Evolutionary conservation across 257 asterid genomes (phyloP).

Genomic region (Striga asiatica): DNA sequence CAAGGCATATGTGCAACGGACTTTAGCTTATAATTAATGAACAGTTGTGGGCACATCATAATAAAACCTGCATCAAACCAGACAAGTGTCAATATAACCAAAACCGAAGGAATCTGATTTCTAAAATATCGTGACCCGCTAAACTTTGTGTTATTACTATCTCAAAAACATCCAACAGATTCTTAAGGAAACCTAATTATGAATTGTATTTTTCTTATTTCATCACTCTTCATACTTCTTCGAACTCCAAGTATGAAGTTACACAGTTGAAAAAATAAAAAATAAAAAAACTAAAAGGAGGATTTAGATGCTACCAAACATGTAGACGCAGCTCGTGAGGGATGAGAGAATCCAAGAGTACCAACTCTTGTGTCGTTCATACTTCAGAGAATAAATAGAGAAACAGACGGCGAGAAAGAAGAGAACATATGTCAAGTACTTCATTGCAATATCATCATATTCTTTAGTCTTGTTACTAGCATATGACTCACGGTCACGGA

Average conservation of each 20-base stretch:
- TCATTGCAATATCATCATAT: conserved; percentile 96
- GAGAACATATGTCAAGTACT: conserved; percentile 85
- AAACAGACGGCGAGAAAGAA: conserved; percentile 70
- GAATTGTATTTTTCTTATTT: too few relatives aligned
- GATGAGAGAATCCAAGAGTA: conserved; percentile 96
- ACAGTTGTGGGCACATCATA: conserved; percentile 99
- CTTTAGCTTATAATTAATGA: conserved; percentile 82
- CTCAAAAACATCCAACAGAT: background rate
- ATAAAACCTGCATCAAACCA: conserved; percentile 61
- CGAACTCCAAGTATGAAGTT: too few relatives aligned
- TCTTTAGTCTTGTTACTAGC: conserved; percentile 94
- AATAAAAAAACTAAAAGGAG: conserved; percentile 7
- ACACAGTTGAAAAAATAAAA: background rate
- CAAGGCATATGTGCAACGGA: conserved; percentile 98
- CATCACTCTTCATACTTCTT: too few relatives aligned
- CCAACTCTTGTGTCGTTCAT: conserved; percentile 98
- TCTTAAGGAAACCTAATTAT: too few relatives aligned
- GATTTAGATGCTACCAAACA: conserved; percentile 70
- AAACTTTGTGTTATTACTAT: background rate
- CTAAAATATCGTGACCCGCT: background rate
- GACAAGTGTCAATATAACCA: background rate
- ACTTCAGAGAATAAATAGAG: conserved; percentile 76
- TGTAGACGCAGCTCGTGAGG: conserved; percentile 94
- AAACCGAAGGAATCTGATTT: background rate
- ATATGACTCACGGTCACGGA: conserved; percentile 95